A percentile compares a stretch with the other conserved stretches of the same genome.
Conservation (phyloP, 805 yeast genomes). For the Isabelozyma pseudorhagii region DNA sequence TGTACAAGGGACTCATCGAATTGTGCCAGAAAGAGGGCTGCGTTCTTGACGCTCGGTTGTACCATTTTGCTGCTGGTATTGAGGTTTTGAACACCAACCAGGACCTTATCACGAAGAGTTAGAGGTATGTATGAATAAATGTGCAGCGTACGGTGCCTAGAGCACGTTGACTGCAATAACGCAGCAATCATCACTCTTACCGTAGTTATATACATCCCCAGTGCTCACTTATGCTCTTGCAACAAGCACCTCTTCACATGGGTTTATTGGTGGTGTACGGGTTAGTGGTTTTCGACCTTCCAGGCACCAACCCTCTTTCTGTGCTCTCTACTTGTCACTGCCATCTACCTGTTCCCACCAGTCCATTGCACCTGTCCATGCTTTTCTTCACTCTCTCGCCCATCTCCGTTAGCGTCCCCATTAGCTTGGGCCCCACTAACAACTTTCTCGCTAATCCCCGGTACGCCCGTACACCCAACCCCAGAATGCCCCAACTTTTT, state of each 20-base stretch:
- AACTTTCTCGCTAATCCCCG: not conserved
- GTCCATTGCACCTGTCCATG: too few relatives aligned
- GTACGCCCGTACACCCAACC: not conserved
- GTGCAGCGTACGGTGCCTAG: too few relatives aligned
- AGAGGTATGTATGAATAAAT: not conserved
- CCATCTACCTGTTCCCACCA: too few relatives aligned
- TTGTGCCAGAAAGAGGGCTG: constrained; percentile 61
- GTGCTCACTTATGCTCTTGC: too few relatives aligned
- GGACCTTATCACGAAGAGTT: not conserved
- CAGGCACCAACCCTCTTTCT: too few relatives aligned
- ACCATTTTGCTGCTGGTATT: constrained; percentile 81
- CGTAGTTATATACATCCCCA: too few relatives aligned
- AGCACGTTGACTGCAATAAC: too few relatives aligned
- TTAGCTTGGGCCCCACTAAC: not conserved
- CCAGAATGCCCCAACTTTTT: constrained; percentile 1
- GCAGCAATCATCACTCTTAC: too few relatives aligned
- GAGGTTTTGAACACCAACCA: constrained; percentile 12
- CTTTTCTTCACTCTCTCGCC: not conserved
- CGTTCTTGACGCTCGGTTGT: constrained; percentile 81
- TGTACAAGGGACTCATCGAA: constrained; percentile 52
- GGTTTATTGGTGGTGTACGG: too few relatives aligned
- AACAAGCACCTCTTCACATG: too few relatives aligned
- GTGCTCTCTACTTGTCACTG: too few relatives aligned
- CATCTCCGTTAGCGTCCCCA: not conserved
- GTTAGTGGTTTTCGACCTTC: too few relatives aligned